These are phyloP conservation scores for Arthroderma sp. DNA, from an alignment of 2,329 filamentous ascomycete species.

Conservation along the genomic window DNA sequence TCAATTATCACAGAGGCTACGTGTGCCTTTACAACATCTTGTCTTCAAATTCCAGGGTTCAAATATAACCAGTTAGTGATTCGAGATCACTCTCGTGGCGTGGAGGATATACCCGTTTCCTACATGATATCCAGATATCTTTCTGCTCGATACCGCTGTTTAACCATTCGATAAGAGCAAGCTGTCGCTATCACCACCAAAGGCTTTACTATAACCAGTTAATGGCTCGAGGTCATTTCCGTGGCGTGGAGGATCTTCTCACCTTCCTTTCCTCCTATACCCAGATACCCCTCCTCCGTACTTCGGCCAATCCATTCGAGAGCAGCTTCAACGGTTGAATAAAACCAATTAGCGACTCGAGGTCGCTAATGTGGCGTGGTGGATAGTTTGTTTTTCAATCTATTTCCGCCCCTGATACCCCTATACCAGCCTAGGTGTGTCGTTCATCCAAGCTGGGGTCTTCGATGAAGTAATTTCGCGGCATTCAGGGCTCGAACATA, in stretches of 20 bases:
- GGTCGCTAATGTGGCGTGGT: constrained; percentile 4
- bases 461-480: no score
- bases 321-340: neutral
- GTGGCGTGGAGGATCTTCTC: neutral
- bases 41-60: neutral
- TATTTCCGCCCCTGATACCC: neutral
- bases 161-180: no score
- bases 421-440: neutral
- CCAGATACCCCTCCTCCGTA: neutral
- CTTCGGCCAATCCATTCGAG: neutral
- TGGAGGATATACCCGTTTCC: neutral
- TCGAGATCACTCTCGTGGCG: constrained; percentile 4
- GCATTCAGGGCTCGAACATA: neutral
- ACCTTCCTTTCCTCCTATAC: neutral
- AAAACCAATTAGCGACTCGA: constrained; percentile 2
- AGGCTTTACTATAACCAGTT: neutral
- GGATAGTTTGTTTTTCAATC: neutral
- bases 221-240: neutral
- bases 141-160: neutral
- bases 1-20: neutral
- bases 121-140: neutral
- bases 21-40: neutral
- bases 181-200: no score
- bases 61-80: constrained; percentile 5
- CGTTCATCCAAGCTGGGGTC: neutral